Base-by-base conservation (phyloP, 345 rosid genomes). In the Syzygium grande region DNA sequence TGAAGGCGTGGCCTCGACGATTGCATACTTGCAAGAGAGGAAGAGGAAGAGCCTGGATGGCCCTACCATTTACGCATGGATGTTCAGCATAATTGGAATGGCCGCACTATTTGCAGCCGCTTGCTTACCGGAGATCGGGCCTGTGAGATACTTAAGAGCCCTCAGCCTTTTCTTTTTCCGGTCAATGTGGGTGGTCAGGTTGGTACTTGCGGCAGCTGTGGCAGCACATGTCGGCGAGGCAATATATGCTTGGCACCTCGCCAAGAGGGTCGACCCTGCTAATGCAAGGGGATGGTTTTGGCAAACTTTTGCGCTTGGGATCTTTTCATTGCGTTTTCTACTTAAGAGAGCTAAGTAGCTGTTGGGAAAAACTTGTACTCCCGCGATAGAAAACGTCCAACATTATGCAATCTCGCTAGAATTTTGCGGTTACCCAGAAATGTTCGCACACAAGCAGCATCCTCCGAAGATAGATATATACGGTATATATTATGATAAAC, bases 1-100 rank as follows among this genome's bases (percentile, higher is more conserved):
- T 30, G 98, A 97, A 85, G 99, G 98, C 63, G 94, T 97, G 98
- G 97, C 98, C 85, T 95, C 96, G 84, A 97, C 99, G 5, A 93
- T 96, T 88, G 85, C 95, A 21, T 95, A 94, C 91, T 96, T 95
- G 95, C 93, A 95, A 77, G 95, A 95, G 84, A 91, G 92, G 92
- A 95, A 95, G 89, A 93, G 87, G 89, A 95, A 92, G 92, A 89
- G 91, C 51, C 52, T 96, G 88, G 97, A 95, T 27, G 96, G 98
- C 85, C 98, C 97, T 84, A 92, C 93, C 41, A 84, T 96, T 87
- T 92, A 89, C 54, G 85, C 87, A 12, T 97, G 99, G 98, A 38
- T 93, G 23, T 93, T 92, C 87, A 77, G 13, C 83, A 79, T 89
- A 85, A 51, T 91, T 13, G 99, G 98, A 90, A 93, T 96, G 94